Evolutionary conservation across 495 filamentous ascomycete genomes (phyloP).

Genomic region (Cercophora newfieldiana): DNA sequence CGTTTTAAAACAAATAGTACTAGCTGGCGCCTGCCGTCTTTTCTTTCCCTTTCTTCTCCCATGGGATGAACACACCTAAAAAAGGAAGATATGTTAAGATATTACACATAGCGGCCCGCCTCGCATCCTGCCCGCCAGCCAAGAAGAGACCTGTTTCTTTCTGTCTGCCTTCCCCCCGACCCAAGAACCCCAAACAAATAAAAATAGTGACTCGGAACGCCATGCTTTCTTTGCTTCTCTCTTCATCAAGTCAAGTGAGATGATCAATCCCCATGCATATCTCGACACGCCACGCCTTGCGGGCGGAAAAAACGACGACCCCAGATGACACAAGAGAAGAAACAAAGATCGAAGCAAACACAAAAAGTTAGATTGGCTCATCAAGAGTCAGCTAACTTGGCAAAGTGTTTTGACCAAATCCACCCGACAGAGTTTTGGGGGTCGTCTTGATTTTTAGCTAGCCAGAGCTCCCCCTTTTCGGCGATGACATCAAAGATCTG

Average conservation of each 20-base stretch:
- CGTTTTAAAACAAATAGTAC: not conserved
- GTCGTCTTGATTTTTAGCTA: constrained; percentile 96
- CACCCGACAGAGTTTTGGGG: constrained; percentile 74
- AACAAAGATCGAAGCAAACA: not conserved
- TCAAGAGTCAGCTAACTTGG: constrained; percentile 63
- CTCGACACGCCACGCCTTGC: not conserved
- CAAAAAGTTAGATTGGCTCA: not conserved
- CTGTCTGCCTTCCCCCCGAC: not conserved
- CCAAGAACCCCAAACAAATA: not conserved
- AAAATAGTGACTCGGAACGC: constrained; percentile 2
- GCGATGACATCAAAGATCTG: constrained; percentile 86
- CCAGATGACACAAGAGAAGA: not conserved
- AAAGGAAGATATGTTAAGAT: not conserved
- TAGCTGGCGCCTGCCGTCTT: not conserved
- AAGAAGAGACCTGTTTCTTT: too few species aligned
- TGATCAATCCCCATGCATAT: not conserved
- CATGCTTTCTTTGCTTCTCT: constrained; percentile 9
- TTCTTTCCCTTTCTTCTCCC: not conserved
- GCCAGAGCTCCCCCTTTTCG: constrained; percentile 96
- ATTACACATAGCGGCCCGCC: not conserved
- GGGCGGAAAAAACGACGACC: not conserved
- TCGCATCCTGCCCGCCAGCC: too few species aligned
- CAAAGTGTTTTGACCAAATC: constrained; percentile 99
- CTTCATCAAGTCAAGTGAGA: not conserved
- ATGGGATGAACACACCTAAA: not conserved